A percentile compares a stretch with the other conserved stretches of the same genome.
Conservation (phyloP, 2,329 filamentous ascomycete genomes). For the Tolypocladium ophioglossoides region DNA sequence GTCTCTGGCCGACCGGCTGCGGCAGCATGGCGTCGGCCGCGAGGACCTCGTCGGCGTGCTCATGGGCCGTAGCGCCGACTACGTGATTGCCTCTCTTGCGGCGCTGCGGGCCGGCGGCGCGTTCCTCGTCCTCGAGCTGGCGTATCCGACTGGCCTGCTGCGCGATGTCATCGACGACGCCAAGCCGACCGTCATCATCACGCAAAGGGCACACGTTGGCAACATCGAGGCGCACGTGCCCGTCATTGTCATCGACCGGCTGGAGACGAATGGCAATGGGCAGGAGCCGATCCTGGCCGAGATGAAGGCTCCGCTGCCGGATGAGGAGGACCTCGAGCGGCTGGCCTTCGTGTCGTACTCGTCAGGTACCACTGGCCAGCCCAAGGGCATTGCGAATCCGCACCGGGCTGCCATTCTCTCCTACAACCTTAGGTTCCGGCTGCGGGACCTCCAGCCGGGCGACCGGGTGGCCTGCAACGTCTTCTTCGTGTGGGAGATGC, state of each 20-base stretch:
- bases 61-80: conserved; percentile 64
- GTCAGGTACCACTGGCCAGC: conserved; percentile 65
- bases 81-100: conserved; percentile 69
- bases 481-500: conserved; percentile 79
- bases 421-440: conserved; percentile 59
- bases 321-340: conserved; percentile 59
- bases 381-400: conserved; percentile 75
- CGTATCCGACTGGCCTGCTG: conserved; percentile 63
- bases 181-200: conserved; percentile 59
- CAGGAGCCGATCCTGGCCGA: conserved; percentile 15
- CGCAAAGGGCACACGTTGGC: conserved; percentile 50
- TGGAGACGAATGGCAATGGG: conserved; percentile 16
- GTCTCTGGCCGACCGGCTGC: conserved; percentile 53
- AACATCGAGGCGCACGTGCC: conserved; percentile 55
- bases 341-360: conserved; percentile 76
- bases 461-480: conserved; percentile 82
- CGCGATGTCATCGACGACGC: conserved; percentile 71
- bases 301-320: conserved; percentile 41
- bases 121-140: conserved; percentile 70
- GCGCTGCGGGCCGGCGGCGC: conserved; percentile 70
- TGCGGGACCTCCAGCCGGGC: conserved; percentile 59
- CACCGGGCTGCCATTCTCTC: conserved; percentile 65
- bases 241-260: conserved; percentile 52
- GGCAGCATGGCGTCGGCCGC: conserved; percentile 56
- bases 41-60: conserved; percentile 68